These are phyloP conservation scores for Hymenoscyphus infarciens DNA, from an alignment of 2,329 filamentous ascomycete species.

Conservation along the genomic window DNA sequence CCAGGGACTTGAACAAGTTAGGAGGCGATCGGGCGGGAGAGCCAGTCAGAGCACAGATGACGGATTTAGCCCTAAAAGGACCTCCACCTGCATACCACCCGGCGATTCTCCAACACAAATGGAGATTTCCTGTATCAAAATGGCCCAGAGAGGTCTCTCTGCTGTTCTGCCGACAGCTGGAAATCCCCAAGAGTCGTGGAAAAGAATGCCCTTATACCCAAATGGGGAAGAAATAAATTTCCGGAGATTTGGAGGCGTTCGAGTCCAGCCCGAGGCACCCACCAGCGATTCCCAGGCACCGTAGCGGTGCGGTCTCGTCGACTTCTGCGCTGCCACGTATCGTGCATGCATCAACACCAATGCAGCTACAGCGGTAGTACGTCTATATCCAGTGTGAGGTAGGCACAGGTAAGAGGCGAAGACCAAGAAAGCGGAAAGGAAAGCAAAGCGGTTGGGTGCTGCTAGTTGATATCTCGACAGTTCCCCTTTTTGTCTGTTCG, in stretches of 20 bases:
- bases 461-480: conserved; percentile 19
- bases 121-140: conserved; percentile 20
- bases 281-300: conserved; percentile 4
- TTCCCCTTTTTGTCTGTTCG: conserved; percentile 11
- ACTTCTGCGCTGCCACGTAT: conserved; percentile 28
- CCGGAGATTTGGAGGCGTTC: background rate
- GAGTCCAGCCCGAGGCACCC: conserved; percentile 16
- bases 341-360: conserved; percentile 29
- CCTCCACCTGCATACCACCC: conserved; percentile 24
- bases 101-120: conserved; percentile 27
- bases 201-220: background rate
- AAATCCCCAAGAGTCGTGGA: background rate
- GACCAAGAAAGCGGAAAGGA: conserved; percentile 6
- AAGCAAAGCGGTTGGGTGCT: conserved; percentile 22
- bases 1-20: conserved; percentile 8
- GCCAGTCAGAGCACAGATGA: conserved; percentile 26
- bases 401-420: conserved; percentile 22
- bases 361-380: conserved; percentile 30
- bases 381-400: conserved; percentile 22
- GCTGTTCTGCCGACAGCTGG: conserved; percentile 3
- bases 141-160: background rate
- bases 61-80: conserved; percentile 25
- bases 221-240: background rate
- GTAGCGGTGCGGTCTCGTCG: background rate
- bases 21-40: conserved; percentile 18